These are phyloP conservation scores for Arabidopsis suecica DNA, from an alignment of 345 rosid species.

Conservation along the genomic window DNA sequence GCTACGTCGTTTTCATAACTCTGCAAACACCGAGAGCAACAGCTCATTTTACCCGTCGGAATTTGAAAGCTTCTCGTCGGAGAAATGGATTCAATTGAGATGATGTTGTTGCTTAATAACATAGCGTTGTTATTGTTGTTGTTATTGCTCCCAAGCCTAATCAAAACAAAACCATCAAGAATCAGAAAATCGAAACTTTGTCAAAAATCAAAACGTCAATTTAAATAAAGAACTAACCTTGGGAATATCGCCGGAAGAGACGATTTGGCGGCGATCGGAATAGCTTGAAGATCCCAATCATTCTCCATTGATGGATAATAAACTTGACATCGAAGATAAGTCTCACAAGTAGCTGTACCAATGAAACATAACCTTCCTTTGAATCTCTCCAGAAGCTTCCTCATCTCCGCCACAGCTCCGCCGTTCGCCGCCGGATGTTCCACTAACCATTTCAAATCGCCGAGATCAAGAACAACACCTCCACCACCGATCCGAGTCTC, in stretches of 20 bases:
- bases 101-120: conserved; percentile 47
- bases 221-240: conserved; percentile 47
- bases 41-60: conserved; percentile 46
- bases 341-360: conserved; percentile 97
- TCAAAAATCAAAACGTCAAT: background rate
- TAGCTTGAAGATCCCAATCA: conserved; percentile 96
- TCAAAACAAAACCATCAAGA: conserved; percentile 10
- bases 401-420: conserved; percentile 67
- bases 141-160: conserved; percentile 65
- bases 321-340: conserved; percentile 89
- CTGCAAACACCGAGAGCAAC: conserved; percentile 71
- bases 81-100: conserved; percentile 56
- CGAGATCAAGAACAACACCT: conserved; percentile 81
- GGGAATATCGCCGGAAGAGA: conserved; percentile 63
- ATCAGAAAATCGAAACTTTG: background rate
- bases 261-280: conserved; percentile 77
- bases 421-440: conserved; percentile 58
- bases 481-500: conserved; percentile 60
- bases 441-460: conserved; percentile 93
- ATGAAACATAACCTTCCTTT: conserved; percentile 73
- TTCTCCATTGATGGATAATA: conserved; percentile 87
- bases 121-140: conserved; percentile 32
- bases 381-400: conserved; percentile 59
- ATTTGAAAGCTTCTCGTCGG: conserved; percentile 60
- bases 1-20: conserved; percentile 72